Percentiles rank a stretch among this genome's conserved stretches.
These are phyloP conservation scores for Cladosporium sphaerospermum DNA, from an alignment of 2,329 filamentous ascomycete genomes.

Conservation along the genomic window DNA sequence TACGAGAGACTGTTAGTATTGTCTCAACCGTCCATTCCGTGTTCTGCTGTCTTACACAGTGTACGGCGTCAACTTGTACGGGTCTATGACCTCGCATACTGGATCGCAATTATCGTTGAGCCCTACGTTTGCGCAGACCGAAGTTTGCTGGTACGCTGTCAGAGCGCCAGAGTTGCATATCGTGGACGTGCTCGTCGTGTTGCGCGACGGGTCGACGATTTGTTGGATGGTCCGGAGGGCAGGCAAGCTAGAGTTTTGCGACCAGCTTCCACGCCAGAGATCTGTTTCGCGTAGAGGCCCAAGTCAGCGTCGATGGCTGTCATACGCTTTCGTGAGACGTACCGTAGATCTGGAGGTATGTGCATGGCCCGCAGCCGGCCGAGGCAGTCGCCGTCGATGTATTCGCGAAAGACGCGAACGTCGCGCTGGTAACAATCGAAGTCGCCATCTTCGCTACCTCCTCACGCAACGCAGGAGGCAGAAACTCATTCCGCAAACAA, in stretches of 20 bases:
- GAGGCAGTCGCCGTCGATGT: not conserved
- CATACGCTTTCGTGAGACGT: not conserved
- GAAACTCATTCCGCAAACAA: too few species aligned
- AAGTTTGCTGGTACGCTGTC: not conserved
- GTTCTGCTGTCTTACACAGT: not conserved
- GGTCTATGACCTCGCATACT: not conserved
- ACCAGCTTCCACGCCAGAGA: not conserved
- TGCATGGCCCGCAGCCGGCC: not conserved
- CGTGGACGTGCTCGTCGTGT: not conserved
- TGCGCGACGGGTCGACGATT: not conserved
- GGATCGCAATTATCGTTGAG: not conserved
- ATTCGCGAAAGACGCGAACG: constrained; percentile 2
- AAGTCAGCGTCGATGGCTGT: not conserved
- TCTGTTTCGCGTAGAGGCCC: not conserved
- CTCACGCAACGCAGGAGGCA: too few species aligned
- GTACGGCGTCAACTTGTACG: too few species aligned
- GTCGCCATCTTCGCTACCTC: not conserved
- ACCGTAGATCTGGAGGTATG: not conserved
- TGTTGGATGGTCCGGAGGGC: not conserved
- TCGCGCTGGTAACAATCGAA: not conserved
- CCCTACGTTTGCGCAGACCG: too few species aligned
- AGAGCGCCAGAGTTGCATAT: not conserved
- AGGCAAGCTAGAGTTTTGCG: not conserved
- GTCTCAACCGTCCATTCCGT: not conserved
- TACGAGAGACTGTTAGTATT: not conserved